Evolutionary conservation across 306 rosid genomes (phyloP).

Genomic region (Fagus crenata): DNA sequence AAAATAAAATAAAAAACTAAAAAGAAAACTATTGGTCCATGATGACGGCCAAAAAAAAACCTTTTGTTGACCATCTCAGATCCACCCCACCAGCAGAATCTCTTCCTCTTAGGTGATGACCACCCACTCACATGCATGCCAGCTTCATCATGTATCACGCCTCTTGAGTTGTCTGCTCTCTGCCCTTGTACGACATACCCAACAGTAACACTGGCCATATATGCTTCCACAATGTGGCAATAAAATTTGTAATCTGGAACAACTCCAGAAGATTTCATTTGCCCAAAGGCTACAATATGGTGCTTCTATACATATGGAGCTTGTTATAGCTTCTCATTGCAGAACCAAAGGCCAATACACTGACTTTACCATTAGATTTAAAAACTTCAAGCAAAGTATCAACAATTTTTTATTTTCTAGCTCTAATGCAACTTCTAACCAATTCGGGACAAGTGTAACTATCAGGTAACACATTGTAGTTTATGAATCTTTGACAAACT

Average conservation of each 20-base stretch:
- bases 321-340: conserved; percentile 61
- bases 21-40: too few relatives aligned
- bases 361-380: conserved; percentile 30
- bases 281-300: conserved; percentile 35
- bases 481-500: conserved; percentile 45
- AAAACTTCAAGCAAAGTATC: conserved; percentile 44
- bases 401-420: conserved; percentile 56
- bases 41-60: too few relatives aligned
- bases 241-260: conserved; percentile 45
- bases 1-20: too few relatives aligned
- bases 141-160: too few relatives aligned
- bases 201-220: background rate
- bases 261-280: conserved; percentile 37
- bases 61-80: too few relatives aligned
- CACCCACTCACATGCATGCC: too few relatives aligned
- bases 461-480: conserved; percentile 56
- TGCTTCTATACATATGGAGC: conserved; percentile 69
- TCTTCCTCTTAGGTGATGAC: too few relatives aligned
- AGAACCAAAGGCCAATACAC: conserved; percentile 44
- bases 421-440: conserved; percentile 49
- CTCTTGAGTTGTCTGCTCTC: too few relatives aligned
- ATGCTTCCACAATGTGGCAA: conserved; percentile 62
- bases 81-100: too few relatives aligned
- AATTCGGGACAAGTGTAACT: conserved; percentile 47
- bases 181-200: too few relatives aligned